A percentile compares a stretch with the other conserved stretches of the same genome.
phyloP scores from a whole-genome alignment of 768 basidiomycete genomes.

The Boletus vermiculosoides region DNA sequence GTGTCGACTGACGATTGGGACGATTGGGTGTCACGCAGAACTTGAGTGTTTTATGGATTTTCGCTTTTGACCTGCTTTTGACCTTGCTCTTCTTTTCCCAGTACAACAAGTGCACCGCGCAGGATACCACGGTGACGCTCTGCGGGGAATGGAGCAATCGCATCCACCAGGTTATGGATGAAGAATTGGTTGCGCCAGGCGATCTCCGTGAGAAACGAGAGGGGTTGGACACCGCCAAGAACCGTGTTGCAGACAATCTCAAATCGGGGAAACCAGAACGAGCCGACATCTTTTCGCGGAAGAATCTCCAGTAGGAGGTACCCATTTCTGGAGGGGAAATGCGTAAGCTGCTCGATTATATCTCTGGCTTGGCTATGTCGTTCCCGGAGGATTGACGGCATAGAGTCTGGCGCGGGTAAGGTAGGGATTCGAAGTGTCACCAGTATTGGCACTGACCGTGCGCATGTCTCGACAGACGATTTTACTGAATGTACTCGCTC shows the following conservation, averaged over 20 bases:
- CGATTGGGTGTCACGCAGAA: slow-evolving; percentile 28
- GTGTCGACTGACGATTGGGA: not conserved
- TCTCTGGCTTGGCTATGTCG: slow-evolving; percentile 50
- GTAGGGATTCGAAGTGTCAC: slow-evolving; percentile 1
- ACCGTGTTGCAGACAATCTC: not conserved
- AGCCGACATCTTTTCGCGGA: slow-evolving; percentile 78
- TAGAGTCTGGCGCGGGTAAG: slow-evolving; percentile 35
- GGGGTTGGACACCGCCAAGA: too few species aligned
- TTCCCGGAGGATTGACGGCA: slow-evolving; percentile 50
- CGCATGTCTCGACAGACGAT: slow-evolving; percentile 44
- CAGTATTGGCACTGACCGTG: not conserved
- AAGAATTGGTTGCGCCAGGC: slow-evolving; percentile 11
- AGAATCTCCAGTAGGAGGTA: slow-evolving; percentile 64
- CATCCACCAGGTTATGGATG: slow-evolving; percentile 9
- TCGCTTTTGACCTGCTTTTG: slow-evolving; percentile 39
- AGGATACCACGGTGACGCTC: slow-evolving; percentile 32
- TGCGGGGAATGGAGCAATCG: slow-evolving; percentile 13
- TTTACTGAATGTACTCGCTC: slow-evolving; percentile 55
- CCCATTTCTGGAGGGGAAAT: slow-evolving; percentile 37
- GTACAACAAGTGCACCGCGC: slow-evolving; percentile 27
- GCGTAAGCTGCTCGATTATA: slow-evolving; percentile 43
- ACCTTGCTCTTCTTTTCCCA: slow-evolving; percentile 39
- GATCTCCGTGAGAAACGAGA: not conserved
- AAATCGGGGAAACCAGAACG: slow-evolving; percentile 14
- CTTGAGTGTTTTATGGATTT: slow-evolving; percentile 45